Evolutionary conservation across 768 basidiomycete genomes (phyloP), one percentile per base, ranked within the genome.

Genomic region (Xanthoconium stramineum): DNA sequence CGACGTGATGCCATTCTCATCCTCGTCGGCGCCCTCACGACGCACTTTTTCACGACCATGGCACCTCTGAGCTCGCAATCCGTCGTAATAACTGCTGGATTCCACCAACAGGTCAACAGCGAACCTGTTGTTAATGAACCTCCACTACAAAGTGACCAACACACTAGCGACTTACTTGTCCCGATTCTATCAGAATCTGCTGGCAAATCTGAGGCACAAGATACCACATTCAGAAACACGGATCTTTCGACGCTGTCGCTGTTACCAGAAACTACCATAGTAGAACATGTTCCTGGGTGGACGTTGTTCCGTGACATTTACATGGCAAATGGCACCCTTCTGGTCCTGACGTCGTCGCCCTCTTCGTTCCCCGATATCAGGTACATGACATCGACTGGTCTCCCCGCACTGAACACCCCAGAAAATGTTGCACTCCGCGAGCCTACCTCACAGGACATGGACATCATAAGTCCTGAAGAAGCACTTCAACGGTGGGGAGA

Each of bases 271-370:
- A 89, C 88, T 0, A 74, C 78, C 14, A 65, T 90, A 30, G 69
- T 84, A 13, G 76, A 82, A 24, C 88, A 90, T 53, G 85, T 84
- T 6, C 85, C 85, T 30, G 91, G 92, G 39, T 94, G 92, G 91
- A 93, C 93, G 0, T 72, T 93, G 33, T 91, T 91, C 70, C 80
- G 80, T 29, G 85, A 93, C 67, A 67, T 95, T 5, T 95, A 95
- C 79, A 80, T 93, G 83, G 82, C 85, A 46, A 88, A 92, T 59
- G 89, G 89, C 9, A 92, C 91, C 0, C 78, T 93, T 45, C 84
- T 80, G 70, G 80, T 94, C 65, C 76, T 93, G 53, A 78, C 85
- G 6, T 67, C 74, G 11, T 74, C 78, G 13, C 71, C 70, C 1
- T 67, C 68, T 20, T 63, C 67, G 13, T 83, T 83, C 55, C 85